A percentile compares a stretch with the other conserved stretches of the same genome.
Conservation (phyloP, 225 moss, liverwort and hornwort genomes). For the Lunularia cruciata region DNA sequence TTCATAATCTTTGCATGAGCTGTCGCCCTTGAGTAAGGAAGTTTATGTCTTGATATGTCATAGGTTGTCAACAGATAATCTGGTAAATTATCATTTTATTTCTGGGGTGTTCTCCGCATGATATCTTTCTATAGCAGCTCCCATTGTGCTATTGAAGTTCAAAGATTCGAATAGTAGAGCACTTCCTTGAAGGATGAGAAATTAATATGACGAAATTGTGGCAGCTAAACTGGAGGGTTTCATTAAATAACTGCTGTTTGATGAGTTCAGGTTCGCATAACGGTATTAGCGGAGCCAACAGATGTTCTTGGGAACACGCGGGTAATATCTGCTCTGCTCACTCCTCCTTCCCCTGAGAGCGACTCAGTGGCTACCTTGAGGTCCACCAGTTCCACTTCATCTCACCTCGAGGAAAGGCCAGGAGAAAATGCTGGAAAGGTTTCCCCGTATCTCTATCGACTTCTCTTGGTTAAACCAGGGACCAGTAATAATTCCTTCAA, state of each 20-base stretch:
- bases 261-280: conserved; percentile 26
- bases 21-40: too few species aligned
- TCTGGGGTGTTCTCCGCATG: too few species aligned
- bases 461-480: conserved; percentile 13
- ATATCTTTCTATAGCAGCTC: too few species aligned
- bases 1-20: too few species aligned
- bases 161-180: too few species aligned
- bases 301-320: conserved; percentile 30
- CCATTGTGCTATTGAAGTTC: too few species aligned
- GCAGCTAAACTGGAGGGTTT: too few species aligned
- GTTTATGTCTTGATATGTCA: too few species aligned
- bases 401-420: background rate
- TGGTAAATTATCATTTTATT: too few species aligned
- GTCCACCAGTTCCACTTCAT: background rate
- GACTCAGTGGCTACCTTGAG: background rate
- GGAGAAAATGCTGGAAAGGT: background rate
- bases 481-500: background rate
- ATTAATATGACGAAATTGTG: too few species aligned
- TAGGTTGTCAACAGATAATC: too few species aligned
- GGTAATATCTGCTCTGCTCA: conserved; percentile 23
- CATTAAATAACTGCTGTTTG: background rate
- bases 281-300: conserved; percentile 33
- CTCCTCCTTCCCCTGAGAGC: background rate
- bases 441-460: background rate
- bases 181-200: too few species aligned